A percentile compares a stretch with the other conserved stretches of the same genome.
phyloP scores from a whole-genome alignment of 2,329 filamentous ascomycete species.

The Pseudovirgaria hyperparasitica region DNA sequence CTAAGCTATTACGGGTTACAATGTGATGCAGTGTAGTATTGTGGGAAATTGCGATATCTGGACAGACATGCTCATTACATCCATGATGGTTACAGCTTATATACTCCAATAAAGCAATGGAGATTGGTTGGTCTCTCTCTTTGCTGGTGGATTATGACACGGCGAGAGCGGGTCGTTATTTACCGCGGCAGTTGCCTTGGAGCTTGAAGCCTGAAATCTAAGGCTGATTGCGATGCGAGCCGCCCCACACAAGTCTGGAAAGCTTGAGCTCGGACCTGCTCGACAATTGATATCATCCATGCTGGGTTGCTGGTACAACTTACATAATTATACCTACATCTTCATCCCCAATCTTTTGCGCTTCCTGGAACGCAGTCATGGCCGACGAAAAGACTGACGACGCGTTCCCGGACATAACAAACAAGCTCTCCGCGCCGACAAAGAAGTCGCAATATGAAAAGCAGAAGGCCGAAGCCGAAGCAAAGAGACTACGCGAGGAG shows the following conservation, averaged over 20 bases:
- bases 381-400: neutral
- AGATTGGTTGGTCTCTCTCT: no score
- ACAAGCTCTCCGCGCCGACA: slow-evolving; percentile 2
- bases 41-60: no score
- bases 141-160: no score
- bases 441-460: no score
- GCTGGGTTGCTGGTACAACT: neutral
- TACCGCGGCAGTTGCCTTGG: no score
- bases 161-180: no score
- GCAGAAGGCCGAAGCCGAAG: slow-evolving; percentile 79
- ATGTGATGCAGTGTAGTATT: no score
- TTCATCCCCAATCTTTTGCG: neutral
- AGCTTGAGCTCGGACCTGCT: neutral
- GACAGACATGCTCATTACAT: no score
- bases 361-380: neutral
- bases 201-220: no score
- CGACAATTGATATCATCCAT: neutral
- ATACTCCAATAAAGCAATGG: no score
- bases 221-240: slow-evolving; percentile 32
- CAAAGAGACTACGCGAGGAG: slow-evolving; percentile 71
- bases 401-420: slow-evolving; percentile 1
- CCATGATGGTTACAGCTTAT: no score
- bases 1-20: no score
- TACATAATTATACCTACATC: neutral
- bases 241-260: slow-evolving; percentile 26